phyloP scores from a whole-genome alignment of 768 basidiomycete genomes.

The Kwoniella dendrophila region DNA sequence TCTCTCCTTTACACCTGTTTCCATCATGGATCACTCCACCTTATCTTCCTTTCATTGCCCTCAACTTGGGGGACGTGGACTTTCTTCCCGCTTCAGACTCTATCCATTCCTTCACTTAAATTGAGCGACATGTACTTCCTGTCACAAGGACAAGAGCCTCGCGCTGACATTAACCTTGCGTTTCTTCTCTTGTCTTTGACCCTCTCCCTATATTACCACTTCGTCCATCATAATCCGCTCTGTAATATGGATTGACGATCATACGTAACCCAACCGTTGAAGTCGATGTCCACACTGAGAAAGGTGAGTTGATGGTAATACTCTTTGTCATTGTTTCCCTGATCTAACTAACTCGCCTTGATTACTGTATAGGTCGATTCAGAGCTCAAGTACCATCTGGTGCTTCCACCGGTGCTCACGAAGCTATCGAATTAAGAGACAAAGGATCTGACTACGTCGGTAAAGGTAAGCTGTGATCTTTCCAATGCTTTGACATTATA shows the following conservation, averaged over 20 bases:
- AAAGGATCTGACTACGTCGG: constrained; percentile 95
- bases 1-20: too few species aligned
- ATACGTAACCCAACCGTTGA: constrained; percentile 70
- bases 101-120: too few species aligned
- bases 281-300: constrained; percentile 82
- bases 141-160: too few species aligned
- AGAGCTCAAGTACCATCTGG: constrained; percentile 95
- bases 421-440: constrained; percentile 98
- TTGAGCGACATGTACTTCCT: too few species aligned
- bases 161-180: constrained; percentile 16
- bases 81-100: neutral
- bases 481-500: constrained; percentile 1
- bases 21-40: too few species aligned
- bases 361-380: constrained; percentile 69
- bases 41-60: too few species aligned
- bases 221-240: neutral
- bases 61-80: too few species aligned
- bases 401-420: constrained; percentile 96
- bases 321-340: too few species aligned
- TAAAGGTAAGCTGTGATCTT: constrained; percentile 69
- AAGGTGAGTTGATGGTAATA: constrained; percentile 70
- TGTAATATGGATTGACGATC: constrained; percentile 23
- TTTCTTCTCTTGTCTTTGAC: neutral
- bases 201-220: constrained; percentile 5
- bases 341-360: neutral